Percentiles rank a stretch among this genome's conserved stretches.
phyloP scores from a whole-genome alignment of 176 grass and related monocot genomes.

The Oryza rufipogon region DNA sequence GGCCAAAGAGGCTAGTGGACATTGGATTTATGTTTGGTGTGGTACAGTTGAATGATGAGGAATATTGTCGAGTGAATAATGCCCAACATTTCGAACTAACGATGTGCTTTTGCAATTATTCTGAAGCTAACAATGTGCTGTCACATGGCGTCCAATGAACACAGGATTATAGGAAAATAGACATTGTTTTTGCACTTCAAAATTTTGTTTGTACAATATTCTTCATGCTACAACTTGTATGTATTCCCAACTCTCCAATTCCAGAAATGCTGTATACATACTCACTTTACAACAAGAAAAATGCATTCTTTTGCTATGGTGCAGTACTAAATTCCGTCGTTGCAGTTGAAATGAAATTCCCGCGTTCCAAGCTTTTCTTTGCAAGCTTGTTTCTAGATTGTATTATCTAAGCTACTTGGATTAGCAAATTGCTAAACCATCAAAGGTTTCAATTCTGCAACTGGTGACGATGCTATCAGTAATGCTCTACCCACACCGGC shows the following conservation, averaged over 20 bases:
- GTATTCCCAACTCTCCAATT: not conserved
- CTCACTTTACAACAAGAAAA: slow-evolving; percentile 6
- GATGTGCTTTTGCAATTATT: slow-evolving; percentile 3
- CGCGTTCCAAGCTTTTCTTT: not conserved
- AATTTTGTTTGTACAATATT: slow-evolving; percentile 8
- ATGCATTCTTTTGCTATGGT: not conserved
- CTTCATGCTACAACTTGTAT: slow-evolving; percentile 13
- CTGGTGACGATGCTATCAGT: slow-evolving; percentile 36
- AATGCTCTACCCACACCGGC: slow-evolving; percentile 71
- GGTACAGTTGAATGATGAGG: not conserved
- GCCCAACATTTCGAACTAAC: not conserved
- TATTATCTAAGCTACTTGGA: not conserved
- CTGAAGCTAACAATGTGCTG: not conserved
- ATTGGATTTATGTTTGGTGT: not conserved
- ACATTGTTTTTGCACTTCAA: slow-evolving; percentile 19
- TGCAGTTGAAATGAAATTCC: not conserved
- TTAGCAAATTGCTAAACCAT: not conserved
- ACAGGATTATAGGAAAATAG: slow-evolving; percentile 25
- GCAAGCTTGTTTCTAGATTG: not conserved
- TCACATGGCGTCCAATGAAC: not conserved
- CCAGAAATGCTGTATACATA: slow-evolving; percentile 34
- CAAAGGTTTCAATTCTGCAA: not conserved
- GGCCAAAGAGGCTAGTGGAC: not conserved
- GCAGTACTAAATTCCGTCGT: not conserved
- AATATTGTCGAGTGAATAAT: slow-evolving; percentile 26